Percentiles rank a stretch among this genome's conserved stretches.
Conservation (phyloP, 2,329 filamentous ascomycete genomes). For the Fusarium nygamai region DNA sequence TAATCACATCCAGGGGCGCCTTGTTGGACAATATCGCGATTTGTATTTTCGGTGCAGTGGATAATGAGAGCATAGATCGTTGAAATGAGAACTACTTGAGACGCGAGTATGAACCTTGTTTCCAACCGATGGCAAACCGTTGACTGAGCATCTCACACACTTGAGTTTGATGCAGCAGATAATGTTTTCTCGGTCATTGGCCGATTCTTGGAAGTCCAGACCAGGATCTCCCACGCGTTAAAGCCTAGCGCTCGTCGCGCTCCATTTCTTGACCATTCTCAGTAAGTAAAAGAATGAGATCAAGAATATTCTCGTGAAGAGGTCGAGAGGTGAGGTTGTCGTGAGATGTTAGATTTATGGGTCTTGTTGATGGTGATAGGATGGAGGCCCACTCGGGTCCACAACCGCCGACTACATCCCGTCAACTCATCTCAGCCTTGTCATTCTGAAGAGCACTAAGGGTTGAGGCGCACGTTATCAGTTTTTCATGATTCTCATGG, state of each 20-base stretch:
- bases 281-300: accelerated
- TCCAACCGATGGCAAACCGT: neutral
- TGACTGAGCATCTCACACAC: neutral
- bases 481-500: too few species aligned
- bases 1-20: neutral
- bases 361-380: neutral
- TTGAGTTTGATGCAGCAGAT: neutral
- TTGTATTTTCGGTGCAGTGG: neutral
- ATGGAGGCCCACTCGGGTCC: neutral
- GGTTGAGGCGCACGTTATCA: neutral
- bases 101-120: neutral
- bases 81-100: accelerated
- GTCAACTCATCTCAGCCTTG: neutral
- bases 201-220: neutral
- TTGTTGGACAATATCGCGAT: neutral
- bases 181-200: neutral
- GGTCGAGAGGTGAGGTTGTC: neutral
- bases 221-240: neutral
- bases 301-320: accelerated
- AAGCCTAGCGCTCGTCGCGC: accelerated
- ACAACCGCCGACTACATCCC: neutral
- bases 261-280: accelerated
- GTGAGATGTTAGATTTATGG: neutral
- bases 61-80: neutral
- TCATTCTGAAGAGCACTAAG: neutral